Evolutionary conservation across 2,329 filamentous ascomycete species (phyloP).

Genomic region (Stemphylium beticola): DNA sequence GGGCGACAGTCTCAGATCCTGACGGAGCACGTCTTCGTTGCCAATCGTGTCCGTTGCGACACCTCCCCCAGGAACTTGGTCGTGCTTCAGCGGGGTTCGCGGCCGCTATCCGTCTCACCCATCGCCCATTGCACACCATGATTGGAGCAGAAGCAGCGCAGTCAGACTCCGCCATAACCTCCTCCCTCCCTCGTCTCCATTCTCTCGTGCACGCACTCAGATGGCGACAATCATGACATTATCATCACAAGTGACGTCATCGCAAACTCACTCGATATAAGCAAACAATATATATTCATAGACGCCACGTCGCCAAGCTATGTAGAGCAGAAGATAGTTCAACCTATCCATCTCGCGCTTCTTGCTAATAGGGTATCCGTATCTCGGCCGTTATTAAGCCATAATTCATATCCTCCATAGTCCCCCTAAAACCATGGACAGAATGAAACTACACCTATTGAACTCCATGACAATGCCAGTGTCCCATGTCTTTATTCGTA

Average conservation of each 20-base stretch:
- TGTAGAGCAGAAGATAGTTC: neutral
- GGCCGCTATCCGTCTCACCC: slow-evolving; percentile 18
- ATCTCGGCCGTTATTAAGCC: slow-evolving; percentile 29
- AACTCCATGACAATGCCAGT: slow-evolving; percentile 15
- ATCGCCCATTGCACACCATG: neutral
- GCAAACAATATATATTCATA: slow-evolving; percentile 6
- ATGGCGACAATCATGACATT: neutral
- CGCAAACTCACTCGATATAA: neutral
- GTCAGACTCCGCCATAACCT: neutral
- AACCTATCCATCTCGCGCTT: slow-evolving; percentile 7
- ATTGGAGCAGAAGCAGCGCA: neutral
- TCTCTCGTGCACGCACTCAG: neutral
- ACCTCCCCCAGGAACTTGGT: neutral
- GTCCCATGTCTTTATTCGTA: neutral
- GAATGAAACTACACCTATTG: slow-evolving; percentile 5
- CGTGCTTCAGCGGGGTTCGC: slow-evolving; percentile 8
- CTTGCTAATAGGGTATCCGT: slow-evolving; percentile 33
- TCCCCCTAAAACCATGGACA: slow-evolving; percentile 5
- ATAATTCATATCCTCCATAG: slow-evolving; percentile 22
- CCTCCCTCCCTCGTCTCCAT: neutral
- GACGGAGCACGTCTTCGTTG: neutral
- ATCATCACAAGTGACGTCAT: slow-evolving; percentile 7
- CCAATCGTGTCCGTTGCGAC: slow-evolving; percentile 1
- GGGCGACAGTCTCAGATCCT: neutral
- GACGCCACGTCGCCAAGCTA: slow-evolving; percentile 3